Evolutionary conservation across 805 yeast genomes (phyloP).

Genomic region (Zygoascus bituminiphila): DNA sequence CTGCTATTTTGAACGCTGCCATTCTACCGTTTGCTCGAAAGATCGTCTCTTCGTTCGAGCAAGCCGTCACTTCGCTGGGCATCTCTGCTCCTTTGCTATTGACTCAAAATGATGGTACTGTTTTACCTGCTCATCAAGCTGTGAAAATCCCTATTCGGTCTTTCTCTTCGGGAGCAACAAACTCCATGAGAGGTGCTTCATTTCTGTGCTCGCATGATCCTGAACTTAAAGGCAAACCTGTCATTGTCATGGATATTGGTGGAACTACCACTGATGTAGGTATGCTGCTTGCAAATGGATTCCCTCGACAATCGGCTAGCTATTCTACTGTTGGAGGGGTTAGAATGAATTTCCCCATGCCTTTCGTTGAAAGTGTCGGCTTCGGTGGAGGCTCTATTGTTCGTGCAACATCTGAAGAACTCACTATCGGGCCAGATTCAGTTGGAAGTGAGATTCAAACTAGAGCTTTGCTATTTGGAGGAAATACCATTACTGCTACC

Average conservation of each 20-base stretch:
- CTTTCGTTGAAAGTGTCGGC: slow-evolving; percentile 42
- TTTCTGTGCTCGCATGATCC: slow-evolving; percentile 30
- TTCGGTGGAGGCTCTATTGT: slow-evolving; percentile 45
- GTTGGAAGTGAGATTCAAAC: slow-evolving; percentile 35
- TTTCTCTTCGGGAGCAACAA: slow-evolving; percentile 43
- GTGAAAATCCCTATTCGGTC: slow-evolving; percentile 36
- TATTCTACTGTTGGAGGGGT: slow-evolving; percentile 41
- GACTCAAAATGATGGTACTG: slow-evolving; percentile 45
- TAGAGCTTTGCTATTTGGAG: slow-evolving; percentile 36
- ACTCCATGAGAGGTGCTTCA: slow-evolving; percentile 31
- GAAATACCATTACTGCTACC: slow-evolving; percentile 34
- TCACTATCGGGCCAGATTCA: slow-evolving; percentile 37
- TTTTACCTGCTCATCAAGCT: slow-evolving; percentile 35
- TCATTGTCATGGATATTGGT: slow-evolving; percentile 41
- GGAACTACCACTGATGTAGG: slow-evolving; percentile 49
- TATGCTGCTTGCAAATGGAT: slow-evolving; percentile 36
- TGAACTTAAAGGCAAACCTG: slow-evolving; percentile 20
- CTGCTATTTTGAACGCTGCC: slow-evolving; percentile 38
- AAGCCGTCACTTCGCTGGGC: slow-evolving; percentile 33
- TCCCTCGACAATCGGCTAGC: slow-evolving; percentile 40
- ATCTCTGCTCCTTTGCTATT: slow-evolving; percentile 34
- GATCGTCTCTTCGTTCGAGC: slow-evolving; percentile 34
- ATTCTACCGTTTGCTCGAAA: slow-evolving; percentile 33
- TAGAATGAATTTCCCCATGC: slow-evolving; percentile 40
- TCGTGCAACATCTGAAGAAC: slow-evolving; percentile 1